Evolutionary conservation across 176 grass and related monocot genomes (phyloP), one percentile per base, ranked within the genome.

Genomic region (Oryza glumipatula): DNA sequence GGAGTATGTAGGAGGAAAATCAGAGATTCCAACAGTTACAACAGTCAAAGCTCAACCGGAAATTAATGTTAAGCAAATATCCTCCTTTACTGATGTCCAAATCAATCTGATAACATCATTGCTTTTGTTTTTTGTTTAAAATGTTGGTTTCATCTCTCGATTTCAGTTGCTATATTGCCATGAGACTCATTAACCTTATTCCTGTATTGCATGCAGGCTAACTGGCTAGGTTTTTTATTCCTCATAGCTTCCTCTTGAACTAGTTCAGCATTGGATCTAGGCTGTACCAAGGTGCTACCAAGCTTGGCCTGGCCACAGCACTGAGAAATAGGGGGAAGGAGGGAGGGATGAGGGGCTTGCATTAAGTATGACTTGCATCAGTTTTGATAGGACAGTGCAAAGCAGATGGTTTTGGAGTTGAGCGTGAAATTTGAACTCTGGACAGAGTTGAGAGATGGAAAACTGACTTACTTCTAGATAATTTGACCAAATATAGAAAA

Each of bases 401-500:
- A 61, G 19, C 6, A n/a, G 21, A 61, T 61, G 56, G 1, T 23
- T 23, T 63, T 63, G 5, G 58, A 23, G 6, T 23, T 63, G 58
- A 63, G 58, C 4, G 58, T 63, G n/a, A 63, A 63, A 63, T 63
- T 63, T 63, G 58, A n/a, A 63, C 7, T 63, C 19, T 58, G n/a
- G n/a, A n/a, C n/a, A 63, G 8, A 63, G 58, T 63, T 23, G 9
- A 11, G 2, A 63, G 58, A 63, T 63, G n/a, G 2, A 63, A 63
- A 22, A 63, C 8, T 63, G n/a, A 63, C n/a, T 23, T n/a, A 23
- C 19, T 23, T 21, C 8, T 58, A 69, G 38, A 82, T 32, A 30
- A 64, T 69, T 79, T 86, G 68, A 83, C 28, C 28, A 43, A 41
- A 82, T 22, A 81, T 30, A 66, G 35, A 78, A 82, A 86, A 73